Base-by-base conservation (phyloP, 2,329 filamentous ascomycete species). In the Fusarium albidum region DNA sequence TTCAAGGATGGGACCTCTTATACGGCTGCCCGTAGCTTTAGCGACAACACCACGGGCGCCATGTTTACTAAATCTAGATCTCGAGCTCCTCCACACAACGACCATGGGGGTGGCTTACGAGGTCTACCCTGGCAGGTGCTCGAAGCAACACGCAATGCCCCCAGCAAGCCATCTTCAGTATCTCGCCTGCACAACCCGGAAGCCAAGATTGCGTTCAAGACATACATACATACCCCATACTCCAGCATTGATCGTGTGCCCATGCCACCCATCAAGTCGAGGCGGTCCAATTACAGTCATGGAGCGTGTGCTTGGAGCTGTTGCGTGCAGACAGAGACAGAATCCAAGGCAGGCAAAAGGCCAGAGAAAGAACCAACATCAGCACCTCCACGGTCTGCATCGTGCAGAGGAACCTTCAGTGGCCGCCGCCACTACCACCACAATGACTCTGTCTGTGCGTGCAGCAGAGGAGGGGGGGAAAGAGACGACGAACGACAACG, bases 331-430 rank as follows among this genome's bases (percentile, higher is more conserved):
- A n/a, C n/a, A 31, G 31, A 44, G 45, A 59, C 39, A 63, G 56
- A 52, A 43, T 12, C 49, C 58, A 49, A 59, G 55, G 54, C 51
- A 49, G 57, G 49, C 53, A 61, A 35, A 61, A 58, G 54, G 13
- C 25, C 28, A 33, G 49, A 39, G 43, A 21, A 49, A 46, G 52
- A 59, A 37, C 57, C 29, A 47, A 55, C 57, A 58, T 54, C 38
- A 33, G 35, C 15, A 53, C 32, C 31, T 46, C 25, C 33, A 32
- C n/a, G 39, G 21, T 37, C 29, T 57, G 27, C 29, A 52, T 34
- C 33, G 49, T 38, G 40, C 47, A 63, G 25, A 33, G 32, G 28
- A 34, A 32, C 54, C 40, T 45, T n/a, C 27, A 46, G 33, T n/a
- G 28, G 40, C 40, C 35, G 37, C 40, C 52, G 48, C 58, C 53